Evolutionary conservation across 1,284 basidiomycete genomes (phyloP), one percentile per base, ranked within the genome.

Genomic region (Moesziomyces antarcticus): DNA sequence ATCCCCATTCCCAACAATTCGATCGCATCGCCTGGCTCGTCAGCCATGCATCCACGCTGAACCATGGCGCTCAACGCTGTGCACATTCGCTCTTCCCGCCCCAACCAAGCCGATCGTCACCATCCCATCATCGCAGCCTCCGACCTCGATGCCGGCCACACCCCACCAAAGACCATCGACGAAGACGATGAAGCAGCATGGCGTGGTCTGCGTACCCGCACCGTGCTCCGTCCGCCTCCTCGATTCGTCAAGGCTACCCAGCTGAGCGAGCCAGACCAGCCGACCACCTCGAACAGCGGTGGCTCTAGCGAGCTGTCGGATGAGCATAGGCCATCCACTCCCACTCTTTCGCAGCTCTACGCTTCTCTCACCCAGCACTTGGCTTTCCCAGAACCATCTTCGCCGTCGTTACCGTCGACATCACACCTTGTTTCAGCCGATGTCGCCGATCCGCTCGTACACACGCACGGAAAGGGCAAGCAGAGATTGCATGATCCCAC

Each of bases 11-110:
- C 35, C 6, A 9, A 37, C 13, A 18, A 14, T 35, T 10, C 11
- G 33, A 14, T 14, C 14, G 33, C 11, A 14, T 35, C 33, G 33
- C 5, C 3, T 2, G 24, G 18, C 21, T 46, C 21, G 45, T 18
- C 20, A 10, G 55, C 14, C 20, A 49, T 44, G 48, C 41, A 18
- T 10, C 25, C 18, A 21, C 7, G 24, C 24, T 24, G 20, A 43
- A 47, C 1, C 9, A 71, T 71, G 68, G 68, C 68, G 35, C 68
- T 71, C 42, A 20, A 65, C 41, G 61, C 68, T 50, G 41, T 61
- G 14, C 54, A 71, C 47, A 62, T 72, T n/a, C 53, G 55, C 1
- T 35, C 55, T 20, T 50, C 53, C 5, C 43, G 5, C 35, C 14
- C 13, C 13, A 14, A 18, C 35, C 14, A 37, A 16, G 35, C 14